These are phyloP conservation scores for Pichia sp. DNA, from an alignment of 1,139 yeast species.

Conservation along the genomic window DNA sequence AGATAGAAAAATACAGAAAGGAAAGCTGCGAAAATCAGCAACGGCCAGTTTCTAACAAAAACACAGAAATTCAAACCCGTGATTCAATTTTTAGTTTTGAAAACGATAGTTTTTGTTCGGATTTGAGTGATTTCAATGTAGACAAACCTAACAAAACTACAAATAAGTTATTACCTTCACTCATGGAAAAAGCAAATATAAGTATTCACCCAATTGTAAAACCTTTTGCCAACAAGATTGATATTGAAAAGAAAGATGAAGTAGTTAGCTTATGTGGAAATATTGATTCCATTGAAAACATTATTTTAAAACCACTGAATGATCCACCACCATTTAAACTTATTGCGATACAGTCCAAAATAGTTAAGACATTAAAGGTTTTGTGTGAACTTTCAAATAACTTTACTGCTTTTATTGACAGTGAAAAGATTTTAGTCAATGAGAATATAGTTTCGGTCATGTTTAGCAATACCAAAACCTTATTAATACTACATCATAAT, in stretches of 20 bases:
- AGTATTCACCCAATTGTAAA: neutral
- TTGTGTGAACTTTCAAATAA: slow-evolving; percentile 8
- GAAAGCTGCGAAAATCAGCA: neutral
- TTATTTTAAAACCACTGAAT: slow-evolving; percentile 4
- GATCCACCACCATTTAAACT: slow-evolving; percentile 8
- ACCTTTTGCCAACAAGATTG: neutral
- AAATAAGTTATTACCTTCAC: slow-evolving; percentile 6
- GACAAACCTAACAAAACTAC: no score
- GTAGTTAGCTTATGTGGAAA: neutral
- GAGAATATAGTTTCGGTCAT: slow-evolving; percentile 11
- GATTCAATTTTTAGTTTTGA: no score
- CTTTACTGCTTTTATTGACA: no score
- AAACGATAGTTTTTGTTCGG: no score
- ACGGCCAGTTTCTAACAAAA: no score
- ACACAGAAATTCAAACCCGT: no score
- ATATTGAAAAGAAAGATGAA: neutral
- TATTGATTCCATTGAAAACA: neutral
- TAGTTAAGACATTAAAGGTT: slow-evolving; percentile 10
- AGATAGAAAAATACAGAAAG: slow-evolving; percentile 10
- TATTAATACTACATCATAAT: slow-evolving; percentile 15
- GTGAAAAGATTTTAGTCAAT: slow-evolving; percentile 11
- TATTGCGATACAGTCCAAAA: slow-evolving; percentile 3
- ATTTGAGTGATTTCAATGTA: no score
- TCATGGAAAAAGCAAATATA: slow-evolving; percentile 1
- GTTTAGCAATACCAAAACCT: slow-evolving; percentile 21